Conservation (phyloP, 2,329 filamentous ascomycete genomes). For the Stemphylium beticola region DNA sequence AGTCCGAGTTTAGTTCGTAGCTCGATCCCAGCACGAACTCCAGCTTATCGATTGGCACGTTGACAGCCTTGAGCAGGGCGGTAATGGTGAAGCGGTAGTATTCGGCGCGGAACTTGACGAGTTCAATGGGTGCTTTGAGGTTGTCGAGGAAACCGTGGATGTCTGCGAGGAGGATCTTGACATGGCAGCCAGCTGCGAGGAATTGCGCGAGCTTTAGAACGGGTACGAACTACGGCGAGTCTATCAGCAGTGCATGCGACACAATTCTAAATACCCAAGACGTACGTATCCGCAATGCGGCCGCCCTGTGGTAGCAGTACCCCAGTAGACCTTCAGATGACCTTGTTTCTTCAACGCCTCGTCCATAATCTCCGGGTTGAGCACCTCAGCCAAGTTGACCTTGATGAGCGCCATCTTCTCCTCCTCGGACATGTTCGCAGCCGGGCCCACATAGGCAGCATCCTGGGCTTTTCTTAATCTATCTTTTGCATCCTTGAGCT, state of each 20-base stretch:
- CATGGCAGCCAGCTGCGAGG: constrained; percentile 80
- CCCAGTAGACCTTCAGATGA: constrained; percentile 84
- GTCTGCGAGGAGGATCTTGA: constrained; percentile 73
- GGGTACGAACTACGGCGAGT: constrained; percentile 68
- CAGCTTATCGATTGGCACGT: constrained; percentile 78
- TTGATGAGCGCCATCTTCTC: constrained; percentile 78
- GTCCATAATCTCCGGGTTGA: constrained; percentile 85
- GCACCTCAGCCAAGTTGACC: constrained; percentile 79
- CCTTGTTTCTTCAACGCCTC: constrained; percentile 69
- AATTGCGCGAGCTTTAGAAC: constrained; percentile 90
- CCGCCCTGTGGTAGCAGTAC: constrained; percentile 82
- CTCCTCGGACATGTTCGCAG: constrained; percentile 51
- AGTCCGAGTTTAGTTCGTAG: constrained; percentile 73
- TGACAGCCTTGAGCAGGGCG: constrained; percentile 75
- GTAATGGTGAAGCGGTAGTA: constrained; percentile 85
- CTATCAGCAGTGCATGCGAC: constrained; percentile 15
- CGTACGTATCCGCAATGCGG: constrained; percentile 82
- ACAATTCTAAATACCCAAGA: not conserved
- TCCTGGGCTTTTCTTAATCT: constrained; percentile 34
- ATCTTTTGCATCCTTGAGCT: constrained; percentile 39
- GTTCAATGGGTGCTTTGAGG: constrained; percentile 85
- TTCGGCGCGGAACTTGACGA: constrained; percentile 79
- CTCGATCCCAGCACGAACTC: constrained; percentile 83
- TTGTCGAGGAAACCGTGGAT: constrained; percentile 79
- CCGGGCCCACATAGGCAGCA: constrained; percentile 26